Evolutionary conservation across 352 stramenopile species (phyloP), one percentile per base, ranked within the genome.

Genomic region (Nothophytophthora sp.): DNA sequence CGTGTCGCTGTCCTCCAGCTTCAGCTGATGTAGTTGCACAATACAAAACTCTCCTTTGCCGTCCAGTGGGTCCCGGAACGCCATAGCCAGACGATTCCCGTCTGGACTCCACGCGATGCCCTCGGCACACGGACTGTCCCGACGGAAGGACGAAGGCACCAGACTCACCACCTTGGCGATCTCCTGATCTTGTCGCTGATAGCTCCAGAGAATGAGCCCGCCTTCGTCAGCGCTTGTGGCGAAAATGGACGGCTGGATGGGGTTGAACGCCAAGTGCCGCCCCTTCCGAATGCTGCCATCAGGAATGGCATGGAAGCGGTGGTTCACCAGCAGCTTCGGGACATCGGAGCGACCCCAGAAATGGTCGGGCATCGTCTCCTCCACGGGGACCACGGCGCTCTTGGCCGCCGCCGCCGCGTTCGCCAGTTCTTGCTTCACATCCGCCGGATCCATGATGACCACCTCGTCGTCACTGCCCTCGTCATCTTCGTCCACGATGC

Each of bases 141-240:
- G 47, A 0, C 85, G 85, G 35, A 95, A 89, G 9, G 81, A 87
- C 5, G 52, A 28, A 42, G 85, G 67, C 8, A 49, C 62, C 23
- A 95, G 63, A 42, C 61, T 75, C 51, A 84, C 76, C 32, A 92
- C 60, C 50, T 83, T 85, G 12, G 62, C 40, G 28, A 95, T 60
- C 10, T 83, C 62, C 60, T 91, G 80, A 2, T 67, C 73, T 20
- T 81, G 55, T 10, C 73, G 66, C 28, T 78, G 51, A 55, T 93
- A 95, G 33, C 70, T 86, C 85, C 85, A 95, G 35, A 95, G 41
- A 9, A 87, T 87, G 15, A 95, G 45, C 0, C 77, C 83, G 33
- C 85, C 85, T 37, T 93, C 82, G 61, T 95, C 85, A 9, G 82
- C 81, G 28, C 73, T 82, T 12, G 81, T 90, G 4, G 81, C 81